Evolutionary conservation across 78 protist species (phyloP).

Genomic region (Dictyostelium purpureum): DNA sequence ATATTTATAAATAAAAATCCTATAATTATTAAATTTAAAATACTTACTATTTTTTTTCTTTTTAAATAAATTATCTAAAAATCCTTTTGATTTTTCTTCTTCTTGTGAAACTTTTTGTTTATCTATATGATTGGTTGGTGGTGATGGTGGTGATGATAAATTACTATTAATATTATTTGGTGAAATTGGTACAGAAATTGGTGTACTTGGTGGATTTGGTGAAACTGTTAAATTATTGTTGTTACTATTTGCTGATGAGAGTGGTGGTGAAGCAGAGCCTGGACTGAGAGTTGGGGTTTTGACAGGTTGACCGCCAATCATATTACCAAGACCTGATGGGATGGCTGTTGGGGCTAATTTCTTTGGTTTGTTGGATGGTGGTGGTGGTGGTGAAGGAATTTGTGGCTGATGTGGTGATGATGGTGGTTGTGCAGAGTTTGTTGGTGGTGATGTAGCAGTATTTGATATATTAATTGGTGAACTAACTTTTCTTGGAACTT

Average conservation of each 20-base stretch:
- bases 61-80: background rate
- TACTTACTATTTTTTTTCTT: slow-evolving; percentile 54
- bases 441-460: background rate
- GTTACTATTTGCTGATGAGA: background rate
- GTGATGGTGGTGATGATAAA: slow-evolving; percentile 59
- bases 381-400: slow-evolving; percentile 56
- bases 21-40: background rate
- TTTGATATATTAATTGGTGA: slow-evolving; percentile 8
- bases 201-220: background rate
- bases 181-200: slow-evolving; percentile 1
- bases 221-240: background rate
- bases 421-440: background rate
- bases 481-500: slow-evolving; percentile 14
- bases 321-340: slow-evolving; percentile 34
- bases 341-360: slow-evolving; percentile 50
- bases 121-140: slow-evolving; percentile 4
- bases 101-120: background rate
- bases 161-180: background rate
- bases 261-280: slow-evolving; percentile 10
- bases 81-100: slow-evolving; percentile 52
- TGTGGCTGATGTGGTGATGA: slow-evolving; percentile 5
- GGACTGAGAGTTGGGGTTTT: background rate
- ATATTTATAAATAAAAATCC: background rate
- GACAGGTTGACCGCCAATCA: slow-evolving; percentile 1
- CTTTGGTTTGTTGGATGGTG: slow-evolving; percentile 31